Base-by-base conservation (phyloP, 2,329 filamentous ascomycete species). In the Cercospora sp. region DNA sequence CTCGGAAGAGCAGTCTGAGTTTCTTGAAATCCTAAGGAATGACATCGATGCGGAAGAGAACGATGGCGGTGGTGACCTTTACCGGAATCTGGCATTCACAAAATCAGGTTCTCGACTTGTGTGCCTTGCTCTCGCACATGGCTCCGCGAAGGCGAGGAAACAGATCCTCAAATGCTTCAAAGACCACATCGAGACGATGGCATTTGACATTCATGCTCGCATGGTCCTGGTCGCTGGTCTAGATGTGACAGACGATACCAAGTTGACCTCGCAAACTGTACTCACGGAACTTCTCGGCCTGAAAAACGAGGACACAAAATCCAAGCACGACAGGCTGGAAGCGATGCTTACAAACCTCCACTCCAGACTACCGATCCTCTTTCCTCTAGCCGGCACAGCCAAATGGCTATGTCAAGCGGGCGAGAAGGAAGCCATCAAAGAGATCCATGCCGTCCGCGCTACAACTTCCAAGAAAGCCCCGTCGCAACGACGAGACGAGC, bases 41-140 rank as follows among this genome's bases (percentile, higher is more conserved):
- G 94, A 99, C 73, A 92, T 97, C 77, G 90, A 91, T 67, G 77
- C 81, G n/a, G 82, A 84, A 40, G 68, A 72, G 28, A 75, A 76
- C 45, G 75, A 68, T 28, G 75, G 76, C 21, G 93, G 93, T 61
- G 93, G 93, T 59, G 94, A 98, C 79, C 81, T 97, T 70, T 85
- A 95, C 71, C 97, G 97, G 84, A 98, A 98, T 79, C 87, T 99
- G 83, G 94, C 94, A 6, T 99, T 99, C 81, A 99, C 95, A 53
- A 91, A 90, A 79, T 93, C 92, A 8, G 95, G 95, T 5, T 89
- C 93, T 57, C 87, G 91, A 40, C 85, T 99, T 12, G 90, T 93
- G 66, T 94, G 89, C 76, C 84, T 97, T 53, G 87, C 92, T 49
- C 83, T 99, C 45, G 94, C 95, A 9, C 86, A 97, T 76, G 93